Base-by-base conservation (phyloP, 345 rosid species). In the Gossypium anomalum region DNA sequence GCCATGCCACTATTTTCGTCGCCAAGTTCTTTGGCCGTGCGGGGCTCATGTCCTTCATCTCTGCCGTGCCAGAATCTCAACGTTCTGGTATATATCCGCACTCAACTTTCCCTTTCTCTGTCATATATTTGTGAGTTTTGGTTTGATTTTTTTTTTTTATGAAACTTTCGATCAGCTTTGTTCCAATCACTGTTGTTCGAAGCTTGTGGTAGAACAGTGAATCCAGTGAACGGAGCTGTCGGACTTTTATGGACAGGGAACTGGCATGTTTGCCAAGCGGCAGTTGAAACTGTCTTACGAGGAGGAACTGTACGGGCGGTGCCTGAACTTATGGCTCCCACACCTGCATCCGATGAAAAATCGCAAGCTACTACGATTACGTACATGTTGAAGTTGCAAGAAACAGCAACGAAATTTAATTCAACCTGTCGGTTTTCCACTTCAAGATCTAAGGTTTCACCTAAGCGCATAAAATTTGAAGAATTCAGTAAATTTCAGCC, bases 21-120 rank as follows among this genome's bases (percentile, higher is more conserved):
- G 97, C 98, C 78, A 94, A 91, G 82, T 91, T 94, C 80, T 94
- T 94, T 60, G 99, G 98, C 70, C 97, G 98, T 22, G 97, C 98
- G 72, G 98, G 96, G 34, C 89, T 92, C 22, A 88, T 91, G 96
- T 92, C 99, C 29, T 92, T 94, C 85, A 92, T 94, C 78, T 87
- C 98, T 63, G 89, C 92, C 73, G 99, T 92, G 25, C 97, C 97
- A 2, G 93, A 92, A 67, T 23, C 85, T 47, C 97, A 94, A 67
- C 93, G 98, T 47, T 91, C 98, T 17, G 90, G 98, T 94, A 34
- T 34, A 34, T 34, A 84, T 43, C 22, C 12, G 1, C 3, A 0
- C 53, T 17, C 22, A 16, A 53, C 6, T 1, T 67, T 2, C n/a
- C 2, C 2, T 16, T 29, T 2, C 7, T 20, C 27, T 11, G 14